Conservation (phyloP, 2,329 filamentous ascomycete genomes). For the Neofusicoccum laricinum region DNA sequence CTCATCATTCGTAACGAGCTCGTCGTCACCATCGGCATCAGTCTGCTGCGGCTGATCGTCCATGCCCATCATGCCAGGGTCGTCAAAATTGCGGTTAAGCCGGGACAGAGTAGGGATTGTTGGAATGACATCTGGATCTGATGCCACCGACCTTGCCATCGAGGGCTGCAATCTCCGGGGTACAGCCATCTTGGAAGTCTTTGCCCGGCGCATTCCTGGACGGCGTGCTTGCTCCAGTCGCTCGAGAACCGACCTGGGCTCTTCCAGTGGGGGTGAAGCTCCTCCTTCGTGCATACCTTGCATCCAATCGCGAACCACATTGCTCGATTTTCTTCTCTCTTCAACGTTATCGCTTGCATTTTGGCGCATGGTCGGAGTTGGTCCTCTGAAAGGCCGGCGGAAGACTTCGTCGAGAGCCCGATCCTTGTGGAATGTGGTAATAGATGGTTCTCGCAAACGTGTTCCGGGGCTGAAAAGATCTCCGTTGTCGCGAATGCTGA, state of each 20-base stretch:
- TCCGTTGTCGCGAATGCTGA: slow-evolving; percentile 35
- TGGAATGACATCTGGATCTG: slow-evolving; percentile 52
- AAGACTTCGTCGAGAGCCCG: slow-evolving; percentile 90
- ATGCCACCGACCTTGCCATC: slow-evolving; percentile 53
- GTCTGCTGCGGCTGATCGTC: slow-evolving; percentile 59
- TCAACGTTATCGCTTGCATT: slow-evolving; percentile 27
- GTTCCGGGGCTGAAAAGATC: slow-evolving; percentile 69
- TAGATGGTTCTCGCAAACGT: slow-evolving; percentile 77
- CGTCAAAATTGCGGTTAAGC: slow-evolving; percentile 44
- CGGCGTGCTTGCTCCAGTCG: slow-evolving; percentile 53
- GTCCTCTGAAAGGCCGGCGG: slow-evolving; percentile 61
- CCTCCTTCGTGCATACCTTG: slow-evolving; percentile 59
- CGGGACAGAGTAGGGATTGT: slow-evolving; percentile 35
- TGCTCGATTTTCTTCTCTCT: slow-evolving; percentile 71
- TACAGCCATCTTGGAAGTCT: slow-evolving; percentile 31
- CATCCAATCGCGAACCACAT: slow-evolving; percentile 89
- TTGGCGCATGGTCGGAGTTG: slow-evolving; percentile 35
- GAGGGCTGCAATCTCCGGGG: slow-evolving; percentile 42
- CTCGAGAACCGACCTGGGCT: slow-evolving; percentile 58
- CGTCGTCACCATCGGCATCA: slow-evolving; percentile 85
- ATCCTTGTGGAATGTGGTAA: slow-evolving; percentile 86
- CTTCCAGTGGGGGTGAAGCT: slow-evolving; percentile 55
- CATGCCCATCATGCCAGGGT: slow-evolving; percentile 31
- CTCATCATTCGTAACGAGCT: slow-evolving; percentile 79
- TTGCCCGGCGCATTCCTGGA: slow-evolving; percentile 53